Conservation (phyloP, 2,329 filamentous ascomycete species). For the Colletotrichum sansevieriae region DNA sequence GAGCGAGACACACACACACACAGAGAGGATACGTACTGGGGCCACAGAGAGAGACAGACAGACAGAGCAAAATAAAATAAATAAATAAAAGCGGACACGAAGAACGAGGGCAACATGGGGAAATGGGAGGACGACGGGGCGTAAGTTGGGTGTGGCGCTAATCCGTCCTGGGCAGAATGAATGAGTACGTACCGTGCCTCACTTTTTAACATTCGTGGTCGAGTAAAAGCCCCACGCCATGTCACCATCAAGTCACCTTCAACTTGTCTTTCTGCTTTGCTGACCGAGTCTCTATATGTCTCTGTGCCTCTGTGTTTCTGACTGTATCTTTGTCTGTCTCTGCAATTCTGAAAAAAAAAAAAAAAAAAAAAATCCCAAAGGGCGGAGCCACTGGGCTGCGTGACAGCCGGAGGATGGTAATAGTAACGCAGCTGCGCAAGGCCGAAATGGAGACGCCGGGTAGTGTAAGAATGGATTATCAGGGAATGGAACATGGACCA, state of each 20-base stretch:
- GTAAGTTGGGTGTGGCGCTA: slow-evolving; percentile 24
- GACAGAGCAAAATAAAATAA: slow-evolving; percentile 1
- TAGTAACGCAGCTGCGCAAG: slow-evolving; percentile 26
- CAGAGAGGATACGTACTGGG: background rate
- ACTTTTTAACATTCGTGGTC: background rate
- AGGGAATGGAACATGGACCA: slow-evolving; percentile 22
- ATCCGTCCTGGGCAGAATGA: slow-evolving; percentile 13
- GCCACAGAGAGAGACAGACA: background rate
- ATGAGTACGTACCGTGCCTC: slow-evolving; percentile 4
- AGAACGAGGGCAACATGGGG: slow-evolving; percentile 28
- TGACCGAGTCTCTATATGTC: background rate
- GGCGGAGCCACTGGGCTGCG: slow-evolving; percentile 17
- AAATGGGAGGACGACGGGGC: slow-evolving; percentile 34
- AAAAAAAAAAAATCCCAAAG: background rate
- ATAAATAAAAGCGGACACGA: slow-evolving; percentile 29
- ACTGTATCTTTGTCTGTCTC: background rate
- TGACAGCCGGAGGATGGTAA: slow-evolving; percentile 7
- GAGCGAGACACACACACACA: background rate
- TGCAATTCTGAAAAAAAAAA: background rate
- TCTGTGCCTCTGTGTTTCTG: background rate
- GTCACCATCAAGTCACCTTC: slow-evolving; percentile 21
- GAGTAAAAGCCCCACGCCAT: slow-evolving; percentile 12
- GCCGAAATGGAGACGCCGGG: slow-evolving; percentile 34
- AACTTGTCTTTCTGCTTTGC: background rate
- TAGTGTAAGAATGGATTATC: slow-evolving; percentile 21